Evolutionary conservation across 208 protist species (phyloP).

Genomic region (Trypanosoma platydactyli): DNA sequence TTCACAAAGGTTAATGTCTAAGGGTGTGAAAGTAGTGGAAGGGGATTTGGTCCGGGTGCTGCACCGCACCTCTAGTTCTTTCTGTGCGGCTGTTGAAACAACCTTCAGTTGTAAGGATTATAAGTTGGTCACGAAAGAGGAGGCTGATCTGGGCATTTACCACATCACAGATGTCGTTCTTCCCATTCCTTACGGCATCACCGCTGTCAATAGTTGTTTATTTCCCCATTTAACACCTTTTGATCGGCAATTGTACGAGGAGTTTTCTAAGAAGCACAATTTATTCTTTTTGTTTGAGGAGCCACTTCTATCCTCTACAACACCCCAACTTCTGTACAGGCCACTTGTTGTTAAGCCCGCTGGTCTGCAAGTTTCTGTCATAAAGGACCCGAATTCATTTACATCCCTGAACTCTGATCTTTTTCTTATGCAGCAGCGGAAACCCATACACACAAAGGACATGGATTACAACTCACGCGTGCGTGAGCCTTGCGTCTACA

Average conservation of each 20-base stretch:
- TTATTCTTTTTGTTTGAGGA: slow-evolving; percentile 44
- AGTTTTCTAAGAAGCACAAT: slow-evolving; percentile 41
- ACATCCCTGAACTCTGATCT: slow-evolving; percentile 72
- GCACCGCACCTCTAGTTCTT: background rate
- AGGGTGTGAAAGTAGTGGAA: slow-evolving; percentile 41
- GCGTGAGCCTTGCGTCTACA: slow-evolving; percentile 76
- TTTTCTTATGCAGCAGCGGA: slow-evolving; percentile 71
- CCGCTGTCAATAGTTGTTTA: slow-evolving; percentile 19
- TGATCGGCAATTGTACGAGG: slow-evolving; percentile 25
- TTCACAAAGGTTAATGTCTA: slow-evolving; percentile 59
- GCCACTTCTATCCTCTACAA: background rate
- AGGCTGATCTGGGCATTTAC: slow-evolving; percentile 31
- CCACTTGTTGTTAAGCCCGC: slow-evolving; percentile 49
- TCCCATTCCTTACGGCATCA: slow-evolving; percentile 50
- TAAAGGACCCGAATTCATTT: slow-evolving; percentile 72
- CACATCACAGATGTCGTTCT: slow-evolving; percentile 74
- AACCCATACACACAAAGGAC: slow-evolving; percentile 32
- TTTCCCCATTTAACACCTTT: slow-evolving; percentile 27
- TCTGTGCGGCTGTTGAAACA: background rate
- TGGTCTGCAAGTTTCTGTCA: slow-evolving; percentile 45
- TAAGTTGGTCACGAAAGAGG: slow-evolving; percentile 31
- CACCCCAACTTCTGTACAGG: slow-evolving; percentile 36
- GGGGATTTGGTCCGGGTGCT: slow-evolving; percentile 59
- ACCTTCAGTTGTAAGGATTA: slow-evolving; percentile 5
- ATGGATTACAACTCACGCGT: slow-evolving; percentile 54